A percentile compares a stretch with the other conserved stretches of the same genome.
phyloP scores from a whole-genome alignment of 495 filamentous ascomycete species.

The Penicillium antarcticum region DNA sequence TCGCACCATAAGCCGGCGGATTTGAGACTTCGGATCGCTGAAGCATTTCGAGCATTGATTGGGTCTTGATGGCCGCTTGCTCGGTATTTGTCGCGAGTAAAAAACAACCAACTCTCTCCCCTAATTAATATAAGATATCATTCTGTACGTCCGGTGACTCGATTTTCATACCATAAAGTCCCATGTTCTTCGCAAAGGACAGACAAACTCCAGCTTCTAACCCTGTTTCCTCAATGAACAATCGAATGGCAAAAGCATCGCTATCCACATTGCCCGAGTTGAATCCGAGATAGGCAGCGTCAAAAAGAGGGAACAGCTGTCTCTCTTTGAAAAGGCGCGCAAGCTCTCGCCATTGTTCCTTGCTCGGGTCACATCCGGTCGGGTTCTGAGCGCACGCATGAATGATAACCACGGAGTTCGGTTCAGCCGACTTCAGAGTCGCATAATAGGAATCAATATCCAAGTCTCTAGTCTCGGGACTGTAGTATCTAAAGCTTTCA shows the following conservation, averaged over 20 bases:
- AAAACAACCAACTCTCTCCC: conserved; percentile 29
- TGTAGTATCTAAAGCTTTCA: conserved; percentile 26
- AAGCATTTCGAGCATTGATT: conserved; percentile 30
- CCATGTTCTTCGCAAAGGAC: conserved; percentile 48
- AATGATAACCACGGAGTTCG: conserved; percentile 33
- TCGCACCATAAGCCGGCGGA: conserved; percentile 38
- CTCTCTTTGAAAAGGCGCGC: conserved; percentile 26
- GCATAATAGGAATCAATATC: conserved; percentile 21
- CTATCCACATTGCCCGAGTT: conserved; percentile 36
- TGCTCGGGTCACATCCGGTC: conserved; percentile 39
- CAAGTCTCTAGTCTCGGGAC: conserved; percentile 11
- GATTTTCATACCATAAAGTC: conserved; percentile 39
- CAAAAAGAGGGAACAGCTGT: conserved; percentile 40
- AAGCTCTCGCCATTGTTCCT: conserved; percentile 41
- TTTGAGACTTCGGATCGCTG: conserved; percentile 41
- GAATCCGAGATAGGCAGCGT: conserved; percentile 45
- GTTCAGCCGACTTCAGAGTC: conserved; percentile 15
- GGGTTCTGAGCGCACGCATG: conserved; percentile 49
- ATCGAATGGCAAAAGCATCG: conserved; percentile 42
- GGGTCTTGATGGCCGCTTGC: conserved; percentile 18
- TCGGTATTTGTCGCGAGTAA: conserved; percentile 9
- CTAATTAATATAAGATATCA: conserved; percentile 2
- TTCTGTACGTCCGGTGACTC: not conserved
- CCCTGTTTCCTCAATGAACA: conserved; percentile 27
- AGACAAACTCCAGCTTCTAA: conserved; percentile 31